These are phyloP conservation scores for Ophiostoma pallidulum DNA, from an alignment of 2,329 filamentous ascomycete species.

Conservation along the genomic window DNA sequence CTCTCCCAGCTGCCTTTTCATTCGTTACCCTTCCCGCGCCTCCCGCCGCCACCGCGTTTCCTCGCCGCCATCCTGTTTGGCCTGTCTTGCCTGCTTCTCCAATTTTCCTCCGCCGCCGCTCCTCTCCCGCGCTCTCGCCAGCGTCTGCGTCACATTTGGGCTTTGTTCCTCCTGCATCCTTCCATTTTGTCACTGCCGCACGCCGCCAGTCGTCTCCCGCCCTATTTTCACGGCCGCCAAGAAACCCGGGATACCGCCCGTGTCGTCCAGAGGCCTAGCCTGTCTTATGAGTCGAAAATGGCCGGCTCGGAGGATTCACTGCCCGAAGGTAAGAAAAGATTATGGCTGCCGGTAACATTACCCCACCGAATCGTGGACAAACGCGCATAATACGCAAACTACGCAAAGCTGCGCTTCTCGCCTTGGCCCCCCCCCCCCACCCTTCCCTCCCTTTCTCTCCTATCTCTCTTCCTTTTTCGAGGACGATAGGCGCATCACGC, in stretches of 20 bases:
- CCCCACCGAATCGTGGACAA: constrained; percentile 3
- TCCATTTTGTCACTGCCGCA: neutral
- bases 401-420: too few relatives aligned
- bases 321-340: constrained; percentile 15
- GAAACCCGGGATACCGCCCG: neutral
- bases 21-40: neutral
- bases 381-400: neutral
- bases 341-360: constrained; percentile 5
- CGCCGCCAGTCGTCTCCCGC: too few relatives aligned
- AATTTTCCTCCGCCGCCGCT: too few relatives aligned
- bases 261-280: neutral
- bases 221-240: too few relatives aligned
- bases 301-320: constrained; percentile 10
- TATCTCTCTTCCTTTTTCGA: neutral
- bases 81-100: neutral
- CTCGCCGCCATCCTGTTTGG: neutral
- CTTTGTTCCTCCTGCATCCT: too few relatives aligned
- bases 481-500: too few relatives aligned
- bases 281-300: constrained; percentile 4
- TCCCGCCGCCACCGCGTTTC: neutral
- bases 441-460: neutral
- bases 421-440: neutral
- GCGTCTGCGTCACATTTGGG: too few relatives aligned
- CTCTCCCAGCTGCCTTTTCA: neutral
- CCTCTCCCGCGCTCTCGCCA: too few relatives aligned